Evolutionary conservation across 108 stramenopile genomes (phyloP).

Genomic region (Fragilaria radians): DNA sequence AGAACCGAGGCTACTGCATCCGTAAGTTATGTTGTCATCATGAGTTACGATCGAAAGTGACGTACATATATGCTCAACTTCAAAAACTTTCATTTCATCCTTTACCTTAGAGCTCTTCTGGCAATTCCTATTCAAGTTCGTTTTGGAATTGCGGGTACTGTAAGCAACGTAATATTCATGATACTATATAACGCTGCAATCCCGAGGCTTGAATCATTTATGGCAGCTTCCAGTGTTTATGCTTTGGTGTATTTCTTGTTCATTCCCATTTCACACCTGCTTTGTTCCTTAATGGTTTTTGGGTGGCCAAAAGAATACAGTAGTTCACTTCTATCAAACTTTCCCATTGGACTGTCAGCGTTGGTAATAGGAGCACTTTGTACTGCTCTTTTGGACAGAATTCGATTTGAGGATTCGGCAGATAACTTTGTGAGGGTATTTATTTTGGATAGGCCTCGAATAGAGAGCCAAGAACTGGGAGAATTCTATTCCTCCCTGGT

Average conservation of each 20-base stretch:
- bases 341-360: slow-evolving; percentile 80
- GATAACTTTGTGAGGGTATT: slow-evolving; percentile 25
- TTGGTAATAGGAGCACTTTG: slow-evolving; percentile 59
- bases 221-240: slow-evolving; percentile 69
- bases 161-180: slow-evolving; percentile 74
- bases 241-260: slow-evolving; percentile 60
- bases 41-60: background rate
- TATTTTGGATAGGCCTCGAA: slow-evolving; percentile 3
- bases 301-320: slow-evolving; percentile 85
- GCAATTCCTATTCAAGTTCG: slow-evolving; percentile 63
- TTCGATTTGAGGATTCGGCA: slow-evolving; percentile 51
- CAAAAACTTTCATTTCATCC: background rate
- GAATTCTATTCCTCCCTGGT: slow-evolving; percentile 78
- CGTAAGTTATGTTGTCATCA: slow-evolving; percentile 11
- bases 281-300: slow-evolving; percentile 68
- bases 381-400: slow-evolving; percentile 65
- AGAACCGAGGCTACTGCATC: slow-evolving; percentile 26
- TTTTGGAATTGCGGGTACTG: slow-evolving; percentile 64
- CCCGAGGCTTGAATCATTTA: slow-evolving; percentile 33
- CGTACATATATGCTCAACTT: background rate
- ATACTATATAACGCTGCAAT: slow-evolving; percentile 65
- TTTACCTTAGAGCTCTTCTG: slow-evolving; percentile 33
- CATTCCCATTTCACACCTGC: slow-evolving; percentile 67
- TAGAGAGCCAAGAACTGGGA: slow-evolving; percentile 34
- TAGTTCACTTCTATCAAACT: slow-evolving; percentile 55